Evolutionary conservation across 2,329 filamentous ascomycete species (phyloP).

Genomic region (Fusarium graminum): DNA sequence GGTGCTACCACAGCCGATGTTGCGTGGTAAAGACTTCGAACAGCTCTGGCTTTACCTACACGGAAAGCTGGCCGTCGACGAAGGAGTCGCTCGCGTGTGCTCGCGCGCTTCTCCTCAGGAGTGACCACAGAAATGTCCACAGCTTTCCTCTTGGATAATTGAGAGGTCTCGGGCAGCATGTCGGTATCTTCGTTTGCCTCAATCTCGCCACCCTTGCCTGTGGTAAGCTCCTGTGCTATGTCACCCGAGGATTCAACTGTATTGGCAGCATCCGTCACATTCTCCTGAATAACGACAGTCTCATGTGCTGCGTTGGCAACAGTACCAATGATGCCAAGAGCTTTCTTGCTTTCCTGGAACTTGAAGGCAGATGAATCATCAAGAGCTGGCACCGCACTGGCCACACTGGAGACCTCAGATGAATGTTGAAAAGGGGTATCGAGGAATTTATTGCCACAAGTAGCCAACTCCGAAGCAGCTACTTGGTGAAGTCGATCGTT

Average conservation of each 20-base stretch:
- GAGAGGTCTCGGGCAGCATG: slow-evolving; percentile 4
- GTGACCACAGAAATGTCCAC: slow-evolving; percentile 46
- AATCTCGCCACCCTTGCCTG: background rate
- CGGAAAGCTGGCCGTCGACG: background rate
- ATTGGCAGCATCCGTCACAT: background rate
- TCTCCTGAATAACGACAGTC: slow-evolving; percentile 3
- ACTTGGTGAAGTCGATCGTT: background rate
- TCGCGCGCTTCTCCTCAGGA: slow-evolving; percentile 24
- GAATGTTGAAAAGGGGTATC: slow-evolving; percentile 38
- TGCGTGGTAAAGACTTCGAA: background rate
- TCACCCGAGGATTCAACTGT: background rate
- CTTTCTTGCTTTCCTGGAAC: slow-evolving; percentile 50
- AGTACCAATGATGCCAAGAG: background rate
- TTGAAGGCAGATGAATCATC: slow-evolving; percentile 52
- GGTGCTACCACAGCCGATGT: background rate
- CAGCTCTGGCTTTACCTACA: background rate
- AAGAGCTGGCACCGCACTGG: slow-evolving; percentile 12
- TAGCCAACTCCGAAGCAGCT: slow-evolving; percentile 41
- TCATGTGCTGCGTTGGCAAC: background rate
- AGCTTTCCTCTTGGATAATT: slow-evolving; percentile 48
- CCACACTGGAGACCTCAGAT: background rate
- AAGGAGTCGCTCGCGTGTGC: background rate
- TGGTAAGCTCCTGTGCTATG: background rate
- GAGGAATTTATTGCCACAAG: slow-evolving; percentile 53
- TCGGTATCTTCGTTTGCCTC: background rate